Base-by-base conservation (phyloP, 1,284 basidiomycete genomes). In the Macrocybe sp. region DNA sequence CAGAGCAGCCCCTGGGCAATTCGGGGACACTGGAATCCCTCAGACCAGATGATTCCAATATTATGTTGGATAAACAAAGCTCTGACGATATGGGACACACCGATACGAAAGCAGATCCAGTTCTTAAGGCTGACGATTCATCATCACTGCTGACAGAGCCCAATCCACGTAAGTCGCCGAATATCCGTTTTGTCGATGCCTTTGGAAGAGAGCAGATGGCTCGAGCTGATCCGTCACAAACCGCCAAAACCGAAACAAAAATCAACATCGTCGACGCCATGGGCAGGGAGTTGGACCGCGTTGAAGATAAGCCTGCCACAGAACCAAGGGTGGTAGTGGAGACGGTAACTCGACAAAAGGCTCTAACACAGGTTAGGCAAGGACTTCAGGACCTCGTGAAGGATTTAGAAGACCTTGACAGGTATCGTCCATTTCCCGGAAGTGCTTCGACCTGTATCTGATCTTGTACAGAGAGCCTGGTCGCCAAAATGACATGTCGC, bases 191-290 rank as follows among this genome's bases (percentile, higher is more conserved):
- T 16, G 63, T 84, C 22, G 81, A 84, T 59, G 78, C 75, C 11
- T 83, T 71, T 57, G 81, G 82, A 8, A 54, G 59, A 40, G 60
- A 56, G 43, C 37, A 41, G 36, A 16, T 55, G 32, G 45, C 44
- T 33, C 34, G 48, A 43, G 45, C 52, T 38, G 50, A 40, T 6
- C 36, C 32, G 22, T 42, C 44, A 54, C 45, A 54, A 54, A 40
- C 33, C 37, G 49, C 34, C 51, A 70, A 67, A 4, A 65, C 67
- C 32, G 64, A 65, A 41, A 72, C 52, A 45, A 72, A 61, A 56
- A 76, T 72, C 54, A 56, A 63, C 16, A 69, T 85, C 38, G 74
- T 85, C 32, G 85, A 89, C 58, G 80, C 81, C 1, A 80, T 84
- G 77, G 85, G 83, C 7, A 73, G 69, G 47, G 78, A 79, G 53